Evolutionary conservation across 768 basidiomycete species (phyloP).

Genomic region (Boletales sp.): DNA sequence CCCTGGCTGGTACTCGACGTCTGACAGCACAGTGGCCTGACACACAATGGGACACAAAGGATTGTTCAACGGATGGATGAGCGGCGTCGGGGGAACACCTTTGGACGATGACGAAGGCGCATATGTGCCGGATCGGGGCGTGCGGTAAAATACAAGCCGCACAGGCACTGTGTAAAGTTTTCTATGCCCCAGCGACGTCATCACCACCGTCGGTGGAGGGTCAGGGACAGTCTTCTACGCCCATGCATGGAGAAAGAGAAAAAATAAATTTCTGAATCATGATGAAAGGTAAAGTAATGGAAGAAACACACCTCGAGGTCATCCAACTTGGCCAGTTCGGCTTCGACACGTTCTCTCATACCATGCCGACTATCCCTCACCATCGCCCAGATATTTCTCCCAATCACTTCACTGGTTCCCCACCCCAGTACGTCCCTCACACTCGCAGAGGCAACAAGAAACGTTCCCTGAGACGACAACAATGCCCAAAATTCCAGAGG

Average conservation of each 20-base stretch:
- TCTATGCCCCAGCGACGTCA: constrained; percentile 37
- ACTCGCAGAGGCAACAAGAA: constrained; percentile 48
- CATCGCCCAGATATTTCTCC: constrained; percentile 41
- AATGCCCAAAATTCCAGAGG: constrained; percentile 51
- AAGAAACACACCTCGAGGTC: constrained; percentile 14
- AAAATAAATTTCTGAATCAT: neutral
- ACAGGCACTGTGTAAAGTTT: constrained; percentile 30
- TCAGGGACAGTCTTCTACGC: constrained; percentile 9
- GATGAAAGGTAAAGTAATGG: neutral
- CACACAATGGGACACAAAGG: constrained; percentile 28
- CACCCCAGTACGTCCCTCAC: constrained; percentile 67
- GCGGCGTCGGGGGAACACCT: neutral
- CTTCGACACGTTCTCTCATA: constrained; percentile 20
- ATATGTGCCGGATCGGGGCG: constrained; percentile 17
- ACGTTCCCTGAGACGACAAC: constrained; percentile 41
- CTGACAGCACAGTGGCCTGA: constrained; percentile 23
- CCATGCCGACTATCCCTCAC: constrained; percentile 23
- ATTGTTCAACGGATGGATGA: constrained; percentile 16
- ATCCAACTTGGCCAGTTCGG: constrained; percentile 24
- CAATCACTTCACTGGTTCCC: constrained; percentile 50
- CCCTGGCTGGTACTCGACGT: neutral
- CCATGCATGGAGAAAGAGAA: neutral
- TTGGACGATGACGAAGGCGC: constrained; percentile 1
- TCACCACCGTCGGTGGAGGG: constrained; percentile 17
- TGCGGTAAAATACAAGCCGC: constrained; percentile 37